Evolutionary conservation across 441 rosid genomes (phyloP).

Genomic region (Arabidopsis hybrid): DNA sequence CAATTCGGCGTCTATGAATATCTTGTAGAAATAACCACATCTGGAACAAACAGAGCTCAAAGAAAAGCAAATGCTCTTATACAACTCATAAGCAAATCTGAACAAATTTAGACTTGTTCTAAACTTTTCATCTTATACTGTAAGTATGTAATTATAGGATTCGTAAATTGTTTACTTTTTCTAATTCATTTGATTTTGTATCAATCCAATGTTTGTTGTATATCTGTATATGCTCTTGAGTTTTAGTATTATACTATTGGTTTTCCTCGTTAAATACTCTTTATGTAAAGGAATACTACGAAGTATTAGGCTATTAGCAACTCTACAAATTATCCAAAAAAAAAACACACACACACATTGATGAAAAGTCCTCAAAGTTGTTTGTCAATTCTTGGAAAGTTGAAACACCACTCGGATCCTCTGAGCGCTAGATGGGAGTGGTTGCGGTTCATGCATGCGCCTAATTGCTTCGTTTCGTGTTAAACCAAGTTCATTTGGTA

Average conservation of each 20-base stretch:
- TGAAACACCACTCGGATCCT: too few species aligned
- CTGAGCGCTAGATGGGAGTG: too few species aligned
- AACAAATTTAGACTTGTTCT: conserved; percentile 50
- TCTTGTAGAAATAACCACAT: conserved; percentile 54
- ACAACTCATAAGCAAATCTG: conserved; percentile 68
- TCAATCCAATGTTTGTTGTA: conserved; percentile 13
- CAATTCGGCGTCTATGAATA: conserved; percentile 77
- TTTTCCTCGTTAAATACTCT: conserved; percentile 11
- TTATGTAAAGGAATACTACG: conserved; percentile 7
- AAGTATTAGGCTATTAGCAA: too few species aligned
- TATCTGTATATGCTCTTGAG: conserved; percentile 21
- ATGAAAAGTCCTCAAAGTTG: too few species aligned
- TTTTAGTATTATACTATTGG: conserved; percentile 18
- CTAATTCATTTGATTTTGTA: neutral
- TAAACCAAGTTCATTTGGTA: neutral
- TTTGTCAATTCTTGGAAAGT: too few species aligned
- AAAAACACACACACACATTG: too few species aligned
- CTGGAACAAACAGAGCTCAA: conserved; percentile 82
- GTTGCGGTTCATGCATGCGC: too few species aligned
- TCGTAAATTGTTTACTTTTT: neutral
- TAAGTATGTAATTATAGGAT: conserved; percentile 29
- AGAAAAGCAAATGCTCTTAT: conserved; percentile 80
- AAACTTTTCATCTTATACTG: conserved; percentile 9
- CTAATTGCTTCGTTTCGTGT: too few species aligned
- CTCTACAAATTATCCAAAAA: too few species aligned